A percentile compares a stretch with the other conserved stretches of the same genome.
Conservation (phyloP, 192 early-diverging fungal species). For the Umbelopsis sp. region DNA sequence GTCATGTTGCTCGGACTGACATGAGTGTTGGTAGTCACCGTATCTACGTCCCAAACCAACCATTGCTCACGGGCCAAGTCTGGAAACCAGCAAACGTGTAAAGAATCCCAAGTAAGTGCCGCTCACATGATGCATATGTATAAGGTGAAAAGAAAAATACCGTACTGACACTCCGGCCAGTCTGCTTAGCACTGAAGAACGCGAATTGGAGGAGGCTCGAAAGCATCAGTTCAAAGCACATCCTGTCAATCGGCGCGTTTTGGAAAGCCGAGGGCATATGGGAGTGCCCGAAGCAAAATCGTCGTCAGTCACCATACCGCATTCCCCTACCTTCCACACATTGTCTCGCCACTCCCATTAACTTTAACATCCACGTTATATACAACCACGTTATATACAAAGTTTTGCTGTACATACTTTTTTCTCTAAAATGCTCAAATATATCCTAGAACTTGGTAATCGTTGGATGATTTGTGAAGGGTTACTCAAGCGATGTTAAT, state of each 20-base stretch:
- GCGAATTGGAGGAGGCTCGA: conserved; percentile 5
- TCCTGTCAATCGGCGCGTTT: conserved; percentile 4
- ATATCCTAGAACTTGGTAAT: not conserved
- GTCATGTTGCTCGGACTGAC: not conserved
- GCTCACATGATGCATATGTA: not conserved
- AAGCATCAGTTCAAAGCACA: conserved; percentile 21
- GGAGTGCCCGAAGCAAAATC: conserved; percentile 13
- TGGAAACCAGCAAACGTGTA: conserved; percentile 16
- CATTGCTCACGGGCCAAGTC: not conserved
- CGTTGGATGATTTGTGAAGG: not conserved
- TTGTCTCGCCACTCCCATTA: conserved; percentile 2
- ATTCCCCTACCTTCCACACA: not conserved
- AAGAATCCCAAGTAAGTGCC: conserved; percentile 10
- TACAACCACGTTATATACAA: not conserved
- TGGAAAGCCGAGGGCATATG: conserved; percentile 10
- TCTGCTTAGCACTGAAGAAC: conserved; percentile 24
- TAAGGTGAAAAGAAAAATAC: not conserved
- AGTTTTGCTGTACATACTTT: not conserved
- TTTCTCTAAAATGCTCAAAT: not conserved
- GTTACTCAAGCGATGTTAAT: no score
- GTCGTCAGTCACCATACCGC: not conserved
- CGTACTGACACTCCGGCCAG: not conserved
- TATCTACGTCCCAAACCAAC: conserved; percentile 7
- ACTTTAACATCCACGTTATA: not conserved
- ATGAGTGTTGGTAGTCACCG: not conserved